Evolutionary conservation across 768 basidiomycete genomes (phyloP).

Genomic region (Exidia glandulosa): DNA sequence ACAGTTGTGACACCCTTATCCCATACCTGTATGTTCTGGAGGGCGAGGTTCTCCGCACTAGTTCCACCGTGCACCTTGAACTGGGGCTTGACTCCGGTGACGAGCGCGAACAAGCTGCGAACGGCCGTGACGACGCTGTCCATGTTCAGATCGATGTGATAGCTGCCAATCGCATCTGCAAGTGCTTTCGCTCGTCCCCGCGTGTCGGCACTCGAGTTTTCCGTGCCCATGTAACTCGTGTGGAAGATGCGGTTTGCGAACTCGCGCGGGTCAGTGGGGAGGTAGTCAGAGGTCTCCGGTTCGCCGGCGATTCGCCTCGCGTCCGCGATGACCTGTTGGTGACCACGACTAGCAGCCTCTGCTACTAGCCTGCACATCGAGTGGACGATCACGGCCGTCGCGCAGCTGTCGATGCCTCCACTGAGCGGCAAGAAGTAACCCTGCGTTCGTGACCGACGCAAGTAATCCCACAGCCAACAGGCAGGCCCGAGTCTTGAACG

Average conservation of each 20-base stretch:
- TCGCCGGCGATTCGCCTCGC: slow-evolving; percentile 85
- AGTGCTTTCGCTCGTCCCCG: slow-evolving; percentile 77
- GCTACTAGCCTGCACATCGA: slow-evolving; percentile 92
- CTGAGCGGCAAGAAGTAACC: slow-evolving; percentile 94
- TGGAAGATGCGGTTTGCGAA: slow-evolving; percentile 85
- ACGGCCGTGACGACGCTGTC: slow-evolving; percentile 81
- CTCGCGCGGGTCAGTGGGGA: slow-evolving; percentile 80
- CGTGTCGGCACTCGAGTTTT: slow-evolving; percentile 86
- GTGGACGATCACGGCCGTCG: slow-evolving; percentile 89
- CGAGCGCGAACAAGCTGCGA: slow-evolving; percentile 67
- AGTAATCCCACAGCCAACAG: slow-evolving; percentile 99
- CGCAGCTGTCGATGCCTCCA: slow-evolving; percentile 95
- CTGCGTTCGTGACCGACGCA: slow-evolving; percentile 83
- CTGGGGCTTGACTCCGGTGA: slow-evolving; percentile 61
- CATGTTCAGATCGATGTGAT: slow-evolving; percentile 95
- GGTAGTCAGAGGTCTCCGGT: slow-evolving; percentile 64
- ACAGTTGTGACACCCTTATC: too few relatives aligned
- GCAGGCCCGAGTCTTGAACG: slow-evolving; percentile 76
- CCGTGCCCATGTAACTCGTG: slow-evolving; percentile 98
- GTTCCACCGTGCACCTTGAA: slow-evolving; percentile 85
- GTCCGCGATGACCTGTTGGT: slow-evolving; percentile 79
- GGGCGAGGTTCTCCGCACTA: slow-evolving; percentile 81
- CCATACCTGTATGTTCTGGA: slow-evolving; percentile 98
- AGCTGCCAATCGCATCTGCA: slow-evolving; percentile 84
- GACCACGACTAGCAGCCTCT: slow-evolving; percentile 56